Conservation (phyloP, 805 yeast genomes). For the Diddensiella transvaalensis region DNA sequence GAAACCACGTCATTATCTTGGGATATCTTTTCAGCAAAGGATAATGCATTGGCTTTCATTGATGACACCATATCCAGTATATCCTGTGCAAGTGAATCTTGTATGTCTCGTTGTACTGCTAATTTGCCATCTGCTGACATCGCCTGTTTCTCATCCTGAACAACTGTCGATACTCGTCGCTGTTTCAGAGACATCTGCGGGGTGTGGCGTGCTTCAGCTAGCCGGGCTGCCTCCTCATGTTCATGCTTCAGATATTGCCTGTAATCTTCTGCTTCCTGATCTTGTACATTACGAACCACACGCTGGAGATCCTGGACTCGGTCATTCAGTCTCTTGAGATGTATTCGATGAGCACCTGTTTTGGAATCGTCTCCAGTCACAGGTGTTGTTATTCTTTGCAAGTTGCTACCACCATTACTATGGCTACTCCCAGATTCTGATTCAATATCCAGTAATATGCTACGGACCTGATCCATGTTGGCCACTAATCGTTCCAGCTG, state of each 20-base stretch:
- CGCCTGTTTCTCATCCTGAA: not conserved
- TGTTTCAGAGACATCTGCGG: not conserved
- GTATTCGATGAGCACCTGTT: constrained; percentile 3
- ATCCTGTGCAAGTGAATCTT: constrained; percentile 48
- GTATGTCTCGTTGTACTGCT: constrained; percentile 32
- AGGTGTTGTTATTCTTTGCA: not conserved
- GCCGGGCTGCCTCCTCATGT: not conserved
- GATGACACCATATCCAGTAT: constrained; percentile 46
- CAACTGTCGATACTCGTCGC: not conserved
- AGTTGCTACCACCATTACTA: not conserved
- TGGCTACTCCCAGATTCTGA: not conserved
- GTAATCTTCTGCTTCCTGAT: constrained; percentile 6
- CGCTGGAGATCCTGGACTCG: constrained; percentile 14
- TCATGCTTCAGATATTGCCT: constrained; percentile 2
- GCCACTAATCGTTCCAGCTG: constrained; percentile 17
- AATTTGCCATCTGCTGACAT: constrained; percentile 25
- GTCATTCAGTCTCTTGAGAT: constrained; percentile 16
- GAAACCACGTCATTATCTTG: constrained; percentile 34
- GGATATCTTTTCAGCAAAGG: constrained; percentile 39
- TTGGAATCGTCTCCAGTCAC: not conserved
- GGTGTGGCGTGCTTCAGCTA: constrained; percentile 2
- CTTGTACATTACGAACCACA: constrained; percentile 9
- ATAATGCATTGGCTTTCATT: constrained; percentile 46
- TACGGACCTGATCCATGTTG: constrained; percentile 23
- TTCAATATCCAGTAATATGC: constrained; percentile 21